Percentiles rank a stretch among this genome's conserved stretches.
phyloP scores from a whole-genome alignment of 495 filamentous ascomycete species.

The Penicillium arizonense region DNA sequence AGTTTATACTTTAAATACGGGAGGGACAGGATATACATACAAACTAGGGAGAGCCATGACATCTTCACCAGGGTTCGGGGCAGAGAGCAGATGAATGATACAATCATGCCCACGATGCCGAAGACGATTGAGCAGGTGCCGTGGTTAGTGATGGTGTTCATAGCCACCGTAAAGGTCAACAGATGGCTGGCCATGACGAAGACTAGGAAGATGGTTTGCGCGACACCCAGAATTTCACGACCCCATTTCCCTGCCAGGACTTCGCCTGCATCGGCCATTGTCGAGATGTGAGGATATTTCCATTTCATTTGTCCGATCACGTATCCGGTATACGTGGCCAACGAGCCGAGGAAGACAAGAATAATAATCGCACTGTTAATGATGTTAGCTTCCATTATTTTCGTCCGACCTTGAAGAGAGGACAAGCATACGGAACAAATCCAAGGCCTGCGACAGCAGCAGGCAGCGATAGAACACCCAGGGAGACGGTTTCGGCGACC shows the following conservation, averaged over 20 bases:
- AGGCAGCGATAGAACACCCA: slow-evolving; percentile 67
- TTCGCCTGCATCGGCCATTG: slow-evolving; percentile 70
- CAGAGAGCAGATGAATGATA: slow-evolving; percentile 64
- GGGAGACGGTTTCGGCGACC: slow-evolving; percentile 71
- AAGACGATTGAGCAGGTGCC: slow-evolving; percentile 70
- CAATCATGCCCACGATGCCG: slow-evolving; percentile 60
- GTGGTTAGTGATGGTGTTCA: slow-evolving; percentile 66
- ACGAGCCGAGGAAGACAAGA: slow-evolving; percentile 60
- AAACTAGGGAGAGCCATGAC: slow-evolving; percentile 63
- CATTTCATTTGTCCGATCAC: slow-evolving; percentile 77
- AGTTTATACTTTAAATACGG: neutral
- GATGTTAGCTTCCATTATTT: slow-evolving; percentile 2
- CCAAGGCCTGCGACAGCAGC: slow-evolving; percentile 63
- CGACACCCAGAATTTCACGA: slow-evolving; percentile 61
- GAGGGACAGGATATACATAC: slow-evolving; percentile 21
- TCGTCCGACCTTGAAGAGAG: neutral
- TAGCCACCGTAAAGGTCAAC: slow-evolving; percentile 72
- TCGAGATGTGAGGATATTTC: slow-evolving; percentile 66
- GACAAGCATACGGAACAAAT: slow-evolving; percentile 47
- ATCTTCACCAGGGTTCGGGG: slow-evolving; percentile 65
- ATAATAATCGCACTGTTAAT: slow-evolving; percentile 55
- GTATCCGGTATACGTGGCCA: slow-evolving; percentile 76
- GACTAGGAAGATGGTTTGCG: slow-evolving; percentile 65
- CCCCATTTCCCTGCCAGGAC: slow-evolving; percentile 63
- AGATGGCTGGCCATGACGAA: slow-evolving; percentile 80